These are phyloP conservation scores for Pseudocercospora cruenta DNA, from an alignment of 2,329 filamentous ascomycete species.

Conservation along the genomic window DNA sequence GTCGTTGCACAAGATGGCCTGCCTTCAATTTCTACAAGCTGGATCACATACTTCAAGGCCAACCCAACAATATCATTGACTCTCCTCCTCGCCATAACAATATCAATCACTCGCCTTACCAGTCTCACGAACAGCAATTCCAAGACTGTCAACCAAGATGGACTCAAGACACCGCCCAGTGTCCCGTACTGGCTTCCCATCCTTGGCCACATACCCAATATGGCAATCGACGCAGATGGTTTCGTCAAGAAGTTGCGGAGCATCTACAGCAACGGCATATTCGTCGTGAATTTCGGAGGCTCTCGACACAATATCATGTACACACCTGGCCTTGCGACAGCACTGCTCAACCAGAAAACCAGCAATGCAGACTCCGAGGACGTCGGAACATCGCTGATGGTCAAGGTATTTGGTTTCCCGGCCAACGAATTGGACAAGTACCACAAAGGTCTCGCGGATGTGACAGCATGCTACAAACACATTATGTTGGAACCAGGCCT, in stretches of 20 bases:
- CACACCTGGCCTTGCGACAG: conserved; percentile 51
- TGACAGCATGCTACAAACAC: conserved; percentile 41
- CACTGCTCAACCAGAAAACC: conserved; percentile 44
- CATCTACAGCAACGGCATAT: conserved; percentile 46
- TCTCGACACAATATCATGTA: conserved; percentile 55
- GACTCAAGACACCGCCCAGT: conserved; percentile 33
- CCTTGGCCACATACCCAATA: conserved; percentile 59
- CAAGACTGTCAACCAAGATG: conserved; percentile 24
- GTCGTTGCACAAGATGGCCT: background rate
- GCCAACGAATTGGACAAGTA: conserved; percentile 39
- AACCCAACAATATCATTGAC: conserved; percentile 4
- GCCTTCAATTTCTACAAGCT: background rate
- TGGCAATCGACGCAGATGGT: conserved; percentile 48
- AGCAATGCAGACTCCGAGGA: conserved; percentile 37
- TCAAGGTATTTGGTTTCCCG: conserved; percentile 48
- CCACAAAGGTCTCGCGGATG: conserved; percentile 43
- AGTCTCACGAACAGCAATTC: conserved; percentile 24
- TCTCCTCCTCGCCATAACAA: conserved; percentile 6
- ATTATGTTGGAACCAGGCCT: conserved; percentile 55
- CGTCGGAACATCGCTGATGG: conserved; percentile 34
- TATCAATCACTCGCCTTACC: conserved; percentile 25
- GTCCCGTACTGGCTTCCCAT: conserved; percentile 65
- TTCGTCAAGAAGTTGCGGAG: conserved; percentile 49
- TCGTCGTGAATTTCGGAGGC: conserved; percentile 55
- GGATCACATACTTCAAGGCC: conserved; percentile 3